phyloP scores from a whole-genome alignment of 768 basidiomycete species.

The Austroboletus eburneus region DNA sequence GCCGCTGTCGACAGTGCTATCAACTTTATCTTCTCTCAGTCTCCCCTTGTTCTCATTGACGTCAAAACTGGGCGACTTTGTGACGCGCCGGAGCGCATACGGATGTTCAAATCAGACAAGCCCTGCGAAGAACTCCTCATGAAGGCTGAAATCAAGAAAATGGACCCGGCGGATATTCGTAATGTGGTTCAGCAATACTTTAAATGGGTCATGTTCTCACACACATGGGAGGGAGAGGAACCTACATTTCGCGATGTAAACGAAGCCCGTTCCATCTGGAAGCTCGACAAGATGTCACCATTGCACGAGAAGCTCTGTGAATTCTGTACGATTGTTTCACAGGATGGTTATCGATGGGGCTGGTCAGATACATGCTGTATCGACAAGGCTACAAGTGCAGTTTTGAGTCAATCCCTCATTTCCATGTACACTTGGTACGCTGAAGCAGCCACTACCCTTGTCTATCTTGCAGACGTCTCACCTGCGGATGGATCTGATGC shows the following conservation, averaged over 20 bases:
- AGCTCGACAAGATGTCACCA: not conserved
- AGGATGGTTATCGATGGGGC: not conserved
- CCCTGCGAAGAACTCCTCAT: not conserved
- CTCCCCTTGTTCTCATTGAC: not conserved
- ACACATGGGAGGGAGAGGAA: no score
- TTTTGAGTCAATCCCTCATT: not conserved
- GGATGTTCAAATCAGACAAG: not conserved
- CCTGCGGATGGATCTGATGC: no score
- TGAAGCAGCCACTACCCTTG: not conserved
- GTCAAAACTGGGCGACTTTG: not conserved
- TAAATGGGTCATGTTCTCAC: no score
- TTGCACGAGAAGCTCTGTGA: not conserved
- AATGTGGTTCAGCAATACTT: no score
- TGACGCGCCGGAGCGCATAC: not conserved
- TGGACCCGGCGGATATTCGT: no score
- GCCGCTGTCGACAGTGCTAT: not conserved
- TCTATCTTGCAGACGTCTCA: no score
- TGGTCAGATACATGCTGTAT: constrained; percentile 3
- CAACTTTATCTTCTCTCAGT: not conserved
- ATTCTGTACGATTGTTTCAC: not conserved
- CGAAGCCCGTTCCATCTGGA: not conserved
- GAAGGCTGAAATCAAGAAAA: not conserved
- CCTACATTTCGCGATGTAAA: not conserved
- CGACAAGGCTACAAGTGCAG: not conserved
- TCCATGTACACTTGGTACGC: constrained; percentile 5